These are phyloP conservation scores for Telopea speciosissima DNA, from an alignment of 177 flowering plant species.

Conservation along the genomic window DNA sequence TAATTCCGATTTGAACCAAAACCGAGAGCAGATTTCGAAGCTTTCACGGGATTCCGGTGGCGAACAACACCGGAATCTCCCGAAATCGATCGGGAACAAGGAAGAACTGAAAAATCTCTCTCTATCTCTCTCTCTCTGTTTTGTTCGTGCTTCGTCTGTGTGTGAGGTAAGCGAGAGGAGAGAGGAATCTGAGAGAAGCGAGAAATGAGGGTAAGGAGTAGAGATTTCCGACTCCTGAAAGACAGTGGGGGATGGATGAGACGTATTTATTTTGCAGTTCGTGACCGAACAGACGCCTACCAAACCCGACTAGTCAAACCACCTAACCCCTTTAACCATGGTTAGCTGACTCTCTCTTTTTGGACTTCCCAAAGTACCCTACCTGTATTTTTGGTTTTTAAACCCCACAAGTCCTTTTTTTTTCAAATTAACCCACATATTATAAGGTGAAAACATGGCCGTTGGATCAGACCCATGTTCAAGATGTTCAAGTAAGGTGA, in stretches of 20 bases:
- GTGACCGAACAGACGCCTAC: conserved; percentile 45
- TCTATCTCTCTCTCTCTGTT: background rate
- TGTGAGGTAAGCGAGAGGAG: background rate
- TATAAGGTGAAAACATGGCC: too few relatives aligned
- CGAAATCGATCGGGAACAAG: background rate
- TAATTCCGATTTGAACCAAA: background rate
- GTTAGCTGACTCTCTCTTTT: conserved; percentile 16
- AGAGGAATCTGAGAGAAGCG: background rate
- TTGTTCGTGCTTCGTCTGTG: background rate
- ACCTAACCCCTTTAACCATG: conserved; percentile 53
- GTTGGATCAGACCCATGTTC: too few relatives aligned
- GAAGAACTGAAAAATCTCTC: background rate
- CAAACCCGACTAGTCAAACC: conserved; percentile 64
- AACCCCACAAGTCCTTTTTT: background rate
- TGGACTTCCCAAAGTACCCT: background rate
- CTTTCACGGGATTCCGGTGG: background rate
- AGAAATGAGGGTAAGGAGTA: background rate
- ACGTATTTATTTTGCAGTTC: conserved; percentile 10
- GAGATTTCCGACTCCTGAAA: background rate
- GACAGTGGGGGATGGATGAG: conserved; percentile 1
- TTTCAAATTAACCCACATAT: too few relatives aligned
- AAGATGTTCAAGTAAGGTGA: too few relatives aligned
- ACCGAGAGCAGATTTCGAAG: too few relatives aligned
- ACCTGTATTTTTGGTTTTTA: background rate
- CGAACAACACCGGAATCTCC: background rate